Evolutionary conservation across 1,284 basidiomycete species (phyloP).

Genomic region (Boletus mariae): DNA sequence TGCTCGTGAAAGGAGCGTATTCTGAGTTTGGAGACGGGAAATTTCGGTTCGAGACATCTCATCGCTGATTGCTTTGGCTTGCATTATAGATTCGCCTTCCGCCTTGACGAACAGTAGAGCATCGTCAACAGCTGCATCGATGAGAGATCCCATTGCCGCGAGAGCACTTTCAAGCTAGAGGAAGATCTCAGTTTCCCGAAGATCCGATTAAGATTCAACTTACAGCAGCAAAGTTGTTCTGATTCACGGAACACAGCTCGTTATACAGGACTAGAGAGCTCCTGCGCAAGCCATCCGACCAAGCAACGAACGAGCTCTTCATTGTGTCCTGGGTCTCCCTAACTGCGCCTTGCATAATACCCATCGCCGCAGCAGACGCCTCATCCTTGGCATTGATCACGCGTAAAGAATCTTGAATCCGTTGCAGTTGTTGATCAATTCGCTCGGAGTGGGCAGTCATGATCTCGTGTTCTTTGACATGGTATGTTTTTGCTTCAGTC

Average conservation of each 20-base stretch:
- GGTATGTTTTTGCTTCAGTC: conserved; percentile 54
- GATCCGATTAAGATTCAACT: conserved; percentile 18
- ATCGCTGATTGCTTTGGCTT: conserved; percentile 50
- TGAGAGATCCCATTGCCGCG: conserved; percentile 47
- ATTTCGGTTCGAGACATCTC: conserved; percentile 60
- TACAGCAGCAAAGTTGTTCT: conserved; percentile 44
- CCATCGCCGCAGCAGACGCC: conserved; percentile 51
- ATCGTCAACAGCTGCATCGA: conserved; percentile 60
- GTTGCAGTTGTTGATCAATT: conserved; percentile 59
- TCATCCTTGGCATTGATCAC: conserved; percentile 55
- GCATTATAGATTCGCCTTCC: conserved; percentile 50
- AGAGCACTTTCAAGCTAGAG: conserved; percentile 51
- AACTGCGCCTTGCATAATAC: conserved; percentile 44
- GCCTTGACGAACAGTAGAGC: conserved; percentile 54
- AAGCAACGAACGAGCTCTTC: conserved; percentile 48
- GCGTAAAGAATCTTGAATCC: conserved; percentile 55
- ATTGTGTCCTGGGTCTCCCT: conserved; percentile 53
- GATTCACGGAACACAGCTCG: conserved; percentile 43
- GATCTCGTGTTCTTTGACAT: conserved; percentile 53
- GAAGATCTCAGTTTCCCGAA: conserved; percentile 1
- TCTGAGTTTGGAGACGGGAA: conserved; percentile 66
- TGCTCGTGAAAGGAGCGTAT: conserved; percentile 59
- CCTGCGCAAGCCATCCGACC: conserved; percentile 50
- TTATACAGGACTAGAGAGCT: conserved; percentile 47
- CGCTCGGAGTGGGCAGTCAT: conserved; percentile 50